phyloP scores from a whole-genome alignment of 2,329 filamentous ascomycete species.

The Penicillium polonicum region DNA sequence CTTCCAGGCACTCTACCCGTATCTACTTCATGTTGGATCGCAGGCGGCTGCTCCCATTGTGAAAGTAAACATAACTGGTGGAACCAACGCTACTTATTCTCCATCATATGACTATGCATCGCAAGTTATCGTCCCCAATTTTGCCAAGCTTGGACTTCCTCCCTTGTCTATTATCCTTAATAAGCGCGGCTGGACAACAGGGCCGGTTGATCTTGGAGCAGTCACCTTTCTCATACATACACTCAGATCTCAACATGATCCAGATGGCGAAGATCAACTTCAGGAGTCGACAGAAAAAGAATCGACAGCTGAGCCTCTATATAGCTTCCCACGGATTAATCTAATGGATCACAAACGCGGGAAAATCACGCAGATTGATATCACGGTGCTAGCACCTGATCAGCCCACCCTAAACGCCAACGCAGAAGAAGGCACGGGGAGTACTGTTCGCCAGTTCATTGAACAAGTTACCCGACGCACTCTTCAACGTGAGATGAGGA shows the following conservation, averaged over 20 bases:
- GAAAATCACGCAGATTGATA: conserved; percentile 35
- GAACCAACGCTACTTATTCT: conserved; percentile 57
- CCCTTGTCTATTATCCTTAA: conserved; percentile 44
- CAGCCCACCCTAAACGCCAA: background rate
- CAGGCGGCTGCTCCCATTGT: conserved; percentile 22
- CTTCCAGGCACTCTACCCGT: conserved; percentile 60
- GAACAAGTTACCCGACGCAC: conserved; percentile 20
- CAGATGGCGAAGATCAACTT: background rate
- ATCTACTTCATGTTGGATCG: conserved; percentile 49
- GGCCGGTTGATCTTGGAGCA: conserved; percentile 47
- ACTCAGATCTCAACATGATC: conserved; percentile 22
- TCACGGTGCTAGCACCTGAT: conserved; percentile 43
- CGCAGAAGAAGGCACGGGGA: background rate
- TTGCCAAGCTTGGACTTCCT: conserved; percentile 52
- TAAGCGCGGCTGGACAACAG: conserved; percentile 56
- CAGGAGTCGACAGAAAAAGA: background rate
- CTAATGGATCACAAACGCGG: conserved; percentile 31
- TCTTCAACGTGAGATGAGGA: conserved; percentile 20
- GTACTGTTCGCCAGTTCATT: conserved; percentile 26
- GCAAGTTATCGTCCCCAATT: conserved; percentile 57
- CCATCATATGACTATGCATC: conserved; percentile 57
- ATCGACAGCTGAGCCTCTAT: background rate
- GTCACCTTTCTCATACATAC: conserved; percentile 52
- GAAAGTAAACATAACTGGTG: conserved; percentile 52
- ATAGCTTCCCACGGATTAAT: conserved; percentile 34